Evolutionary conservation across 2,329 filamentous ascomycete genomes (phyloP).

Genomic region (Aureobasidium sp.): DNA sequence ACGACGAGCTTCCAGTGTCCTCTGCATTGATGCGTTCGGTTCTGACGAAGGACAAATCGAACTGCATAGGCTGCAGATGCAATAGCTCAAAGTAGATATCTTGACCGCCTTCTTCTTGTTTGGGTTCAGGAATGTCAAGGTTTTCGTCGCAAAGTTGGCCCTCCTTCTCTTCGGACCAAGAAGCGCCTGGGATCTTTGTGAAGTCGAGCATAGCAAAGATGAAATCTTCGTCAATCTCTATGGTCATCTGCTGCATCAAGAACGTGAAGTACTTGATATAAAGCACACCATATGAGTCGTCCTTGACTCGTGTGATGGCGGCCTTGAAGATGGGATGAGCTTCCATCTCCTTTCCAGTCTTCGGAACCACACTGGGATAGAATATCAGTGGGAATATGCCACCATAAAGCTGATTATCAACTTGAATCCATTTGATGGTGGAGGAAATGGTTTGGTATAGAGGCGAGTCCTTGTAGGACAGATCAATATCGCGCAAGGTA

Average conservation of each 20-base stretch:
- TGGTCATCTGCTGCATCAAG: constrained; percentile 92
- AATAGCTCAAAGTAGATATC: constrained; percentile 98
- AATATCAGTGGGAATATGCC: constrained; percentile 96
- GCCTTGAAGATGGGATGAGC: constrained; percentile 90
- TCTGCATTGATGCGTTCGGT: constrained; percentile 95
- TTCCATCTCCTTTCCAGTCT: constrained; percentile 93
- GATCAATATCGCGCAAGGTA: constrained; percentile 81
- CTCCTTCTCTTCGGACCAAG: constrained; percentile 76
- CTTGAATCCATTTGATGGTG: constrained; percentile 96
- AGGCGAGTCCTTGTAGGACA: constrained; percentile 88
- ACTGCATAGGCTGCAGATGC: constrained; percentile 96
- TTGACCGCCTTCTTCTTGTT: constrained; percentile 73
- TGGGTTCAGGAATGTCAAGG: constrained; percentile 87
- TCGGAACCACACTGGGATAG: constrained; percentile 95
- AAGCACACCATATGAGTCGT: constrained; percentile 93
- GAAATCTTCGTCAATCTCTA: constrained; percentile 97
- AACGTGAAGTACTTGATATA: constrained; percentile 98
- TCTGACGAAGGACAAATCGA: constrained; percentile 93
- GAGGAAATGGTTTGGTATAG: constrained; percentile 87
- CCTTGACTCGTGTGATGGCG: constrained; percentile 90
- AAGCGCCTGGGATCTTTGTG: constrained; percentile 82
- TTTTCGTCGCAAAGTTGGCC: constrained; percentile 83
- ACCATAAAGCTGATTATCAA: constrained; percentile 97
- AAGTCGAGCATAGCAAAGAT: constrained; percentile 95
- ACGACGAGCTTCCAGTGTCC: constrained; percentile 75